Percentiles rank a stretch among this genome's conserved stretches.
Evolutionary conservation across 78 protist species (phyloP).

Genomic region (Dictyostelium purpureum): DNA sequence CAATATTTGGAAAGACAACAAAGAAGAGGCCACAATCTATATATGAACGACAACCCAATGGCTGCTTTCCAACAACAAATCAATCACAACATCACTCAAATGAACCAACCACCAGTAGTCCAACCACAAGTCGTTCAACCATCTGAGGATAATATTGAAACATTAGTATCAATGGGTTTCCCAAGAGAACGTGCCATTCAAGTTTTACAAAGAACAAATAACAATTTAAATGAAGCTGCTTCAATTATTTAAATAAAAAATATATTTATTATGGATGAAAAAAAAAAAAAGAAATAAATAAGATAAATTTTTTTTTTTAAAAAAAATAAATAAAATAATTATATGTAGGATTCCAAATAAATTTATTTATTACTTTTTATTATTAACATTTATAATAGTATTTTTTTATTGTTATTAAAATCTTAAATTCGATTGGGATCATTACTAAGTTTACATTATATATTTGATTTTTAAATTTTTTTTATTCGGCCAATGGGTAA

Average conservation of each 20-base stretch:
- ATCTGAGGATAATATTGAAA: conserved; percentile 28
- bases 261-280: too few species aligned
- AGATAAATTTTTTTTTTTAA: too few species aligned
- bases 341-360: too few species aligned
- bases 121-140: neutral
- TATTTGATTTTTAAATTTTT: too few species aligned
- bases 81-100: neutral
- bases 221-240: conserved; percentile 56
- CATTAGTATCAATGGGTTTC: conserved; percentile 42
- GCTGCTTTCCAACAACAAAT: conserved; percentile 2
- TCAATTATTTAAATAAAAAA: neutral
- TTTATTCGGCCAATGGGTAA: conserved; percentile 50
- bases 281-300: too few species aligned
- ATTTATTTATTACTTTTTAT: too few species aligned
- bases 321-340: too few species aligned
- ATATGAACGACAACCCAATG: neutral
- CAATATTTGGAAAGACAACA: conserved; percentile 23
- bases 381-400: too few species aligned
- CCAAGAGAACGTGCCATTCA: neutral
- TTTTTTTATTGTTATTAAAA: too few species aligned
- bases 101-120: neutral
- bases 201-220: conserved; percentile 25
- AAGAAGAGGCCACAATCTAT: neutral
- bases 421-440: too few species aligned
- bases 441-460: too few species aligned